Evolutionary conservation across 192 early-diverging fungal species (phyloP).

Genomic region (Backusella luteola): DNA sequence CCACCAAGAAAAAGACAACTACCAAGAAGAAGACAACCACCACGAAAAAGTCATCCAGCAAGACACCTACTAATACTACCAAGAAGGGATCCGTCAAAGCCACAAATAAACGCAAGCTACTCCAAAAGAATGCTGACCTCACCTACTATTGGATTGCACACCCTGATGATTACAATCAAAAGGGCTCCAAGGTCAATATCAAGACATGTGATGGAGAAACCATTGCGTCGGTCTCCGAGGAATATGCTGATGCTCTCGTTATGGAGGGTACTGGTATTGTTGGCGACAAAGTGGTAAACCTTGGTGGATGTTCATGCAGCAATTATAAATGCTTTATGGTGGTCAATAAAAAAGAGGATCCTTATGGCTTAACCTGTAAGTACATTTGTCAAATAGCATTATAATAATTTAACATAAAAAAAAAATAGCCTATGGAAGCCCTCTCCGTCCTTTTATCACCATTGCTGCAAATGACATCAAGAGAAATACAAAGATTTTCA

Average conservation of each 20-base stretch:
- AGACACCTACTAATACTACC: neutral
- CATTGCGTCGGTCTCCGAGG: conserved; percentile 22
- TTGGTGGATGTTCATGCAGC: conserved; percentile 34
- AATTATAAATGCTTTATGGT: conserved; percentile 37
- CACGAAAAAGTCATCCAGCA: neutral
- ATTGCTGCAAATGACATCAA: conserved; percentile 38
- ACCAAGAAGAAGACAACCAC: conserved; percentile 8
- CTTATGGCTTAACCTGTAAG: conserved; percentile 32
- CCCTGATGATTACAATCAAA: conserved; percentile 18
- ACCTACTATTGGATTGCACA: conserved; percentile 43
- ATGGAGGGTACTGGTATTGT: conserved; percentile 40
- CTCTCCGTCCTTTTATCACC: conserved; percentile 36
- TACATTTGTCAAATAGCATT: neutral
- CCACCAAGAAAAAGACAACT: neutral
- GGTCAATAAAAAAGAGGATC: conserved; percentile 29
- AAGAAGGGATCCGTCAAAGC: neutral
- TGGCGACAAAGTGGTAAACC: conserved; percentile 29
- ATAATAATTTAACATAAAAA: no score
- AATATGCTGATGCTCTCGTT: conserved; percentile 32
- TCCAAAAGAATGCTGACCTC: conserved; percentile 28
- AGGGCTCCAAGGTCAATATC: conserved; percentile 16
- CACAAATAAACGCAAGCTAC: conserved; percentile 22
- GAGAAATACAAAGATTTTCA: conserved; percentile 32
- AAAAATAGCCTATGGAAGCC: conserved; percentile 18
- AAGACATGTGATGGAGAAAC: conserved; percentile 32